These are phyloP conservation scores for Omphalotus guepiniiformis DNA, from an alignment of 768 basidiomycete genomes.

Conservation along the genomic window DNA sequence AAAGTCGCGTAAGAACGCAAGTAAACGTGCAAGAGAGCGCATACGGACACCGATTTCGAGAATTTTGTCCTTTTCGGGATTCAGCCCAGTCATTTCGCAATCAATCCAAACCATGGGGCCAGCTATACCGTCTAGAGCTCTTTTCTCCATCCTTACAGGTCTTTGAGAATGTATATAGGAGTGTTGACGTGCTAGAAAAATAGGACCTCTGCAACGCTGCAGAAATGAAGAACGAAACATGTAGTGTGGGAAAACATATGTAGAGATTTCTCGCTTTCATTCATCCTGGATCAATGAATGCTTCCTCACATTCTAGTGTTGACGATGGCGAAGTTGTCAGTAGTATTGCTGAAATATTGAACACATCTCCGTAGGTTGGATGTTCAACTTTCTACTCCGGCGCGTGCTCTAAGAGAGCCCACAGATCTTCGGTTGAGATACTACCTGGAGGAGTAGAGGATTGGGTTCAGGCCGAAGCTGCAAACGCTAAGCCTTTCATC, in stretches of 20 bases:
- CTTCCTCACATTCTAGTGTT: too few species aligned
- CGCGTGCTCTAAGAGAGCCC: neutral
- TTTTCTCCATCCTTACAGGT: constrained; percentile 2
- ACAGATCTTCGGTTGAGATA: constrained; percentile 53
- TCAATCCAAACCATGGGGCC: constrained; percentile 83
- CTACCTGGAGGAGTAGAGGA: constrained; percentile 51
- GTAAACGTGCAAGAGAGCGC: neutral
- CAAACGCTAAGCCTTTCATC: constrained; percentile 45
- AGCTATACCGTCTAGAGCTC: constrained; percentile 23
- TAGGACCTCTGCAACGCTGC: too few species aligned
- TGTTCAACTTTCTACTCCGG: neutral
- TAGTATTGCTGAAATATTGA: neutral
- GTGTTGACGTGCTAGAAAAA: too few species aligned
- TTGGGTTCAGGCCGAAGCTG: constrained; percentile 34
- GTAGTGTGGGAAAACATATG: neutral
- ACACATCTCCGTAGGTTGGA: constrained; percentile 2
- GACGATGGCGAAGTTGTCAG: neutral
- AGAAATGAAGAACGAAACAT: neutral
- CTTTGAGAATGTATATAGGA: too few species aligned
- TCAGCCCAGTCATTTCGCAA: constrained; percentile 84
- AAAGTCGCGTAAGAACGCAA: neutral
- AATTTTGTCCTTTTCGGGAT: constrained; percentile 62
- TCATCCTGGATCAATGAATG: neutral
- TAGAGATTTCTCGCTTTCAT: too few species aligned
- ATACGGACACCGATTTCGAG: constrained; percentile 71